Base-by-base conservation (phyloP, 2,329 filamentous ascomycete genomes). In the Alternaria angustiovoidea region DNA sequence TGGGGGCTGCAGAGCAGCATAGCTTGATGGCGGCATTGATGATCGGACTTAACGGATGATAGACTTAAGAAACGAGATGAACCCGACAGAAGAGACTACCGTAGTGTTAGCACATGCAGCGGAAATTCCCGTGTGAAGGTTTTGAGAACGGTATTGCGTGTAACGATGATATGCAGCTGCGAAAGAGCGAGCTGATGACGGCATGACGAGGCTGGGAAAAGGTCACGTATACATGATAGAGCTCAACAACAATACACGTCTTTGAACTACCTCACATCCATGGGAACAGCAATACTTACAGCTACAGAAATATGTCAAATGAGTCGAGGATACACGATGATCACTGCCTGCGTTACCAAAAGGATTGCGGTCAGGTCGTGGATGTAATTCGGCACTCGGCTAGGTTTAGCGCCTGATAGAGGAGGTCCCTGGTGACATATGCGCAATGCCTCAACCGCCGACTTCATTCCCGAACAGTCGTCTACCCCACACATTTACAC, bases 1-100 rank as follows among this genome's bases (percentile, higher is more conserved):
- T 9, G 67, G 71, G 57, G 75, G 75, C 55, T 77, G 75, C 57
- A 68, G 64, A 36, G 69, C 69, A 51, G 73, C 67, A 53, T 71
- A 68, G 14, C 64, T 48, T 54, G 54, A 56, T 16, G 59, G 44
- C 18, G 67, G 61, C 68, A 70, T 72, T 9, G 62, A 44, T 56
- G n/a, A 44, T 32, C 34, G 28, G 49, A 28, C 44, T 52, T 48
- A 59, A 39, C 54, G 34, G 39, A 20, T 20, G 16, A 41, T 12
- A 38, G 34, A 36, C 16, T 39, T 36, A 14, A 14, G 11, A 38
- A 24, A 52, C 24, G 20, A 8, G 36, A 32, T 44, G 28, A 52
- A 41, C 20, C 28, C 34, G 11, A 30, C 22, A 52, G 32, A 42
- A 53, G 36, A 7, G 20, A 28, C n/a, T 48, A 57, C 39, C 14